Conservation (phyloP, 2,329 filamentous ascomycete genomes). For the Herpotrichia juniperi region DNA sequence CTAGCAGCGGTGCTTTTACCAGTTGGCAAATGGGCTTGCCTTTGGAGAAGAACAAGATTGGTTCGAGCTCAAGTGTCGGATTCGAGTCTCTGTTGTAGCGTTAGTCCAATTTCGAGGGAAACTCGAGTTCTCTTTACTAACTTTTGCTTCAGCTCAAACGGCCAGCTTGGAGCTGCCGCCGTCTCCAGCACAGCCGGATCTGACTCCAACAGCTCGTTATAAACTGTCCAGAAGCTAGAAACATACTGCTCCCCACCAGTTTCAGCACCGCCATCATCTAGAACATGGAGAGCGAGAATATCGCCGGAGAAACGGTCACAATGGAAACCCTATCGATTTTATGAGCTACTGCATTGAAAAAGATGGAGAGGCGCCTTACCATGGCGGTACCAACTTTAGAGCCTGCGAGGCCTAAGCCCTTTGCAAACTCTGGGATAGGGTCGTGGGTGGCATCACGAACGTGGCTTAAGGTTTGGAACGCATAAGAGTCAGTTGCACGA, state of each 20-base stretch:
- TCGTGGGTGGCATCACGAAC: conserved; percentile 45
- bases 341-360: neutral
- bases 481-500: conserved; percentile 45
- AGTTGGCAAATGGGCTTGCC: conserved; percentile 45
- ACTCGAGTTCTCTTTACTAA: conserved; percentile 20
- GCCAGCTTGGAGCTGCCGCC: conserved; percentile 41
- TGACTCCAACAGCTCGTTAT: conserved; percentile 40
- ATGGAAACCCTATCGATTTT: conserved; percentile 36
- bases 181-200: conserved; percentile 43
- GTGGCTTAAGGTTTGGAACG: conserved; percentile 46
- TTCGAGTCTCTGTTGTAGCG: conserved; percentile 23
- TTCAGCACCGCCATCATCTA: conserved; percentile 36
- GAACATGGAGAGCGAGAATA: conserved; percentile 41
- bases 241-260: conserved; percentile 42
- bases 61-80: conserved; percentile 41
- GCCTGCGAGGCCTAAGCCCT: conserved; percentile 42
- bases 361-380: conserved; percentile 13
- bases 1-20: conserved; percentile 45
- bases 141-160: conserved; percentile 46
- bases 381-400: conserved; percentile 44
- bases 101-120: neutral
- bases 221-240: conserved; percentile 42
- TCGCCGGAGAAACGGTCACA: conserved; percentile 46
- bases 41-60: conserved; percentile 42
- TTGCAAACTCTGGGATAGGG: conserved; percentile 36